Percentiles rank a stretch among this genome's conserved stretches.
Evolutionary conservation across 75 land plant genomes (phyloP).

Genomic region (Pinus albicaulis): DNA sequence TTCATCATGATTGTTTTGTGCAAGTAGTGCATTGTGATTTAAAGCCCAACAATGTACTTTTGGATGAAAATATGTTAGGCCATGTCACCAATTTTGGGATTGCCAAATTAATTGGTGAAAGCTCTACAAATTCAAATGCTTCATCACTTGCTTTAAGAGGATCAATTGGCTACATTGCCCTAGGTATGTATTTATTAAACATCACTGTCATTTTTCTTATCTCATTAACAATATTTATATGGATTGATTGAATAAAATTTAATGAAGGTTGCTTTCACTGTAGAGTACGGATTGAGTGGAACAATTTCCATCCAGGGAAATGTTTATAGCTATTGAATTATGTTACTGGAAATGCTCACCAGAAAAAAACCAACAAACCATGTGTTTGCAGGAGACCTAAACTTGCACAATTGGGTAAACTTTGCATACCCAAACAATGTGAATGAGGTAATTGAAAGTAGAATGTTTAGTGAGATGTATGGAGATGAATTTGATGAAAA

Average conservation of each 20-base stretch:
- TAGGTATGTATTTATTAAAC: not conserved
- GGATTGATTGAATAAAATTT: not conserved
- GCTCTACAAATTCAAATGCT: not conserved
- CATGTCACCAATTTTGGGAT: slow-evolving; percentile 3
- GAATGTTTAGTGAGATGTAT: not conserved
- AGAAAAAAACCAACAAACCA: slow-evolving; percentile 1
- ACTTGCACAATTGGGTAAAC: not conserved
- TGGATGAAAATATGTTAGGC: not conserved
- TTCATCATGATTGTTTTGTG: slow-evolving; percentile 22
- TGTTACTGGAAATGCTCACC: slow-evolving; percentile 30
- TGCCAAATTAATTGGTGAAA: not conserved
- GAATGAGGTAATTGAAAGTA: not conserved
- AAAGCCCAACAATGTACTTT: slow-evolving; percentile 7
- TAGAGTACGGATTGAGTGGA: slow-evolving; percentile 17
- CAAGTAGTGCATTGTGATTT: slow-evolving; percentile 7
- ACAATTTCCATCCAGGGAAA: slow-evolving; percentile 19
- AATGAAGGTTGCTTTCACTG: not conserved
- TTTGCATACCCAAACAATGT: not conserved
- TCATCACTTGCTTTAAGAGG: not conserved
- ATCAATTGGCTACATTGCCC: slow-evolving; percentile 1
- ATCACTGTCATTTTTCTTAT: not conserved
- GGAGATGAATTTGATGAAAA: not conserved
- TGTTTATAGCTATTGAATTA: slow-evolving; percentile 31
- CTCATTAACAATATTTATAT: not conserved
- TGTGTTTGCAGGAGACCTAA: not conserved